Base-by-base conservation (phyloP, 2,329 filamentous ascomycete genomes). In the Ambrosiella cleistominuta region DNA sequence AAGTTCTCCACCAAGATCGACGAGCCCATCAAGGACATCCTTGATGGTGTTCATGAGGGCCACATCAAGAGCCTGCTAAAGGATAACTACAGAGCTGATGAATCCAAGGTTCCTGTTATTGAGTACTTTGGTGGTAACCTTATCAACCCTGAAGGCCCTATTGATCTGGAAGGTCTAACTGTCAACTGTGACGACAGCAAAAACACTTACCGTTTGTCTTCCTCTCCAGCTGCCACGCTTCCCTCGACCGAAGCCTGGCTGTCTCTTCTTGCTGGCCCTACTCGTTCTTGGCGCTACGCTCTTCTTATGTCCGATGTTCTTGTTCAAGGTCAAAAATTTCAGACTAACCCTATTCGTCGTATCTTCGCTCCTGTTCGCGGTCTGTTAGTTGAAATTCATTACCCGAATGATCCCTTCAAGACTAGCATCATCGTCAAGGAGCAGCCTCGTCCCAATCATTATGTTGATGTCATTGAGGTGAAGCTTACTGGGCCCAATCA, bases 71-170 rank as follows among this genome's bases (percentile, higher is more conserved):
- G 77, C 62, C 73, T 98, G 61, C 82, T 88, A 40, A 75, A 78
- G 64, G 93, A 98, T 66, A 72, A 91, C 44, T 98, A 98, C 67
- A 75, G 73, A 45, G 82, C 81, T 58, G 81, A 94, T 61, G 80
- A 83, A 62, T 77, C 78, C 35, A 77, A 81, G 56, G 86, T 98
- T 19, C 93, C 93, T 0, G 78, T 83, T 55, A 82, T 94, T 15
- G 93, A 98, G 70, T 98, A 97, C 72, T 96, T 98, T 64, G 93
- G 93, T 63, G 91, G 91, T 65, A 88, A 90, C 71, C 77, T 90
- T 39, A 78, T 87, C 47, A 84, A 88, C 40, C 70, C 77, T 8
- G 82, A 83, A 63, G 79, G 47, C 55, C 83, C 91, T 57, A 71
- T 82, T 15, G 89, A 95, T 60, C 75, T 91, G 15, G 91, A 97